Conservation (phyloP, 192 early-diverging fungal species). For the Funneliformis geosporum region DNA sequence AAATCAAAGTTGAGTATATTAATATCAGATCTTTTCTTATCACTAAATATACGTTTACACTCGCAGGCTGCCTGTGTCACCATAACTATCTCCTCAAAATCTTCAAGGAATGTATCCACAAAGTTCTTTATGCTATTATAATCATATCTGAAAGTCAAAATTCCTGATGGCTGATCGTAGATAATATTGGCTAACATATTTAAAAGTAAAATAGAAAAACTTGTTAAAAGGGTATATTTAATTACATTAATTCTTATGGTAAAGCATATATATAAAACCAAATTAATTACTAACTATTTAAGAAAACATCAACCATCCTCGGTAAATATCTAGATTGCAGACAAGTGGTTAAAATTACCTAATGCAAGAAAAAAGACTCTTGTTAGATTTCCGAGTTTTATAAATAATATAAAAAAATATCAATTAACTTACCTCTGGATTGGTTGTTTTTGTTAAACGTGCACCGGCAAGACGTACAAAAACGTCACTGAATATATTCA, state of each 20-base stretch:
- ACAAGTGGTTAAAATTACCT: background rate
- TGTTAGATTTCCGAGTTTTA: background rate
- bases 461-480: conserved; percentile 8
- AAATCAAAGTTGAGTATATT: background rate
- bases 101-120: background rate
- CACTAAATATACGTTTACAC: background rate
- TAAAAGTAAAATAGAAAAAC: background rate
- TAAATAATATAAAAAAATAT: background rate
- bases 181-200: background rate
- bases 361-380: background rate
- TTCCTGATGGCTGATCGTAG: background rate
- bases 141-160: background rate
- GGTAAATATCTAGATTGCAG: background rate
- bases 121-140: background rate
- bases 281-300: background rate
- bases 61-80: background rate
- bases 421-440: background rate
- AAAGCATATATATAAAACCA: background rate
- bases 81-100: background rate
- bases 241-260: background rate
- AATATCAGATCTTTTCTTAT: background rate
- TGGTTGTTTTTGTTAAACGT: background rate
- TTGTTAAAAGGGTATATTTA: too few relatives aligned
- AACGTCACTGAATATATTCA: conserved; percentile 16
- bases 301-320: background rate